A percentile compares a stretch with the other conserved stretches of the same genome.
Evolutionary conservation across 2,329 filamentous ascomycete genomes (phyloP).

Genomic region (Diaporthe caulivora): DNA sequence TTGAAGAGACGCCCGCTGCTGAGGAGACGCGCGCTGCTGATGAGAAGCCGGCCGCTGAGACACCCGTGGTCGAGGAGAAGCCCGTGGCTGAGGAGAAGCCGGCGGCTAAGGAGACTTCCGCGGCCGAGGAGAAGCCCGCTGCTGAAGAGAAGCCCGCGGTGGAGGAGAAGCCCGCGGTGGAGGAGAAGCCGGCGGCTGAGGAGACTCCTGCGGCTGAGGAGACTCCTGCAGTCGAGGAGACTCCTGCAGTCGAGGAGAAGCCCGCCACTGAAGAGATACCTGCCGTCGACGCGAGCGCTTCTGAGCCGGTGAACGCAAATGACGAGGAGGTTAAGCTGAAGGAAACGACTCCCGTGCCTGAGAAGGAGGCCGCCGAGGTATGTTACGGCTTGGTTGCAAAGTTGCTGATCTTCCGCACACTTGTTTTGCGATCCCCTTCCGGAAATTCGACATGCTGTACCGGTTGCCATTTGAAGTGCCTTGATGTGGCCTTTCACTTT

Average conservation of each 20-base stretch:
- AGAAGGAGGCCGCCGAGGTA: constrained; percentile 10
- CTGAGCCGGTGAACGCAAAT: neutral
- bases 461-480: neutral
- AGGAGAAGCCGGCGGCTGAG: constrained; percentile 25
- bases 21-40: neutral
- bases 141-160: constrained; percentile 26
- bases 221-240: constrained; percentile 34
- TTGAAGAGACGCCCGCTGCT: neutral
- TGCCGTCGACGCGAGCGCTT: neutral
- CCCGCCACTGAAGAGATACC: neutral
- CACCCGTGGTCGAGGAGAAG: neutral
- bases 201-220: constrained; percentile 33
- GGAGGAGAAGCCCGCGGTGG: neutral
- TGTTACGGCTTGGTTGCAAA: neutral
- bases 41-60: neutral
- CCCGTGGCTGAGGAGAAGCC: neutral
- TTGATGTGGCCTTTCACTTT: too few relatives aligned
- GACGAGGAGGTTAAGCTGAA: neutral
- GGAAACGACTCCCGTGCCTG: neutral
- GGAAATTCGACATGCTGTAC: neutral
- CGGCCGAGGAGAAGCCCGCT: constrained; percentile 31
- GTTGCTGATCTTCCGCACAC: neutral
- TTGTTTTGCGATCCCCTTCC: neutral
- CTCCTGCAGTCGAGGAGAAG: constrained; percentile 20
- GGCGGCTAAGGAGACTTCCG: constrained; percentile 29